A percentile compares a stretch with the other conserved stretches of the same genome.
Conservation (phyloP, 2,329 filamentous ascomycete species). For the Thielaviopsis euricoi region DNA sequence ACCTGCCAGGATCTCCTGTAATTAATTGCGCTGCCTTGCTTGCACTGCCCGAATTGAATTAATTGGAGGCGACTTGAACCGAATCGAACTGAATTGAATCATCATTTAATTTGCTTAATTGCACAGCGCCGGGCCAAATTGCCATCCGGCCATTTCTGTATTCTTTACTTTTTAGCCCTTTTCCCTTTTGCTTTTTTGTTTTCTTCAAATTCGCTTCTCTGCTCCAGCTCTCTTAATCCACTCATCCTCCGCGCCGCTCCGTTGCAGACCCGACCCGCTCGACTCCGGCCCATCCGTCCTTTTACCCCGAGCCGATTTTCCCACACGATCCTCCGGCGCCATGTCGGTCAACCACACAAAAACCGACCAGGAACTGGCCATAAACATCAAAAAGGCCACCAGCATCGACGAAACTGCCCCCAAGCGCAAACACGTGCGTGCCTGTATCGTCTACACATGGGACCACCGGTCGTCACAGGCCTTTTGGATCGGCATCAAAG, state of each 20-base stretch:
- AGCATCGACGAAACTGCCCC: conserved; percentile 51
- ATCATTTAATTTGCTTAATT: background rate
- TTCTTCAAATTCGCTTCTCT: background rate
- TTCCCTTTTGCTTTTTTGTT: background rate
- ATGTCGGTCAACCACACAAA: conserved; percentile 22
- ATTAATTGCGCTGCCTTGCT: too few species aligned
- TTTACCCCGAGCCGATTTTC: too few species aligned
- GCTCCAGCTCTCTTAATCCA: background rate
- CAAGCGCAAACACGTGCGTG: conserved; percentile 86
- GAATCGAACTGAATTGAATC: background rate
- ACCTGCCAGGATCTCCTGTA: too few species aligned
- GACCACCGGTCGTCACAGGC: conserved; percentile 90
- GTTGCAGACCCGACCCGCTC: background rate
- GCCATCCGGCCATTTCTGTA: background rate
- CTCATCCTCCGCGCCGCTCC: background rate
- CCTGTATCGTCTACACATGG: conserved; percentile 98
- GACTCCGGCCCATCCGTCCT: background rate
- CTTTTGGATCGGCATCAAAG: conserved; percentile 98
- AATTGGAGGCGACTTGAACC: too few species aligned
- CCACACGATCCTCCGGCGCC: too few species aligned
- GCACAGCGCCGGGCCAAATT: background rate
- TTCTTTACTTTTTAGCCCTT: too few species aligned
- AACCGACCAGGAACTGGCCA: conserved; percentile 50
- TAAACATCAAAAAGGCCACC: conserved; percentile 56
- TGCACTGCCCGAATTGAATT: too few species aligned